A percentile compares a stretch with the other conserved stretches of the same genome.
phyloP scores from a whole-genome alignment of 1,284 basidiomycete species.

The Papiliotrema flavescens region DNA sequence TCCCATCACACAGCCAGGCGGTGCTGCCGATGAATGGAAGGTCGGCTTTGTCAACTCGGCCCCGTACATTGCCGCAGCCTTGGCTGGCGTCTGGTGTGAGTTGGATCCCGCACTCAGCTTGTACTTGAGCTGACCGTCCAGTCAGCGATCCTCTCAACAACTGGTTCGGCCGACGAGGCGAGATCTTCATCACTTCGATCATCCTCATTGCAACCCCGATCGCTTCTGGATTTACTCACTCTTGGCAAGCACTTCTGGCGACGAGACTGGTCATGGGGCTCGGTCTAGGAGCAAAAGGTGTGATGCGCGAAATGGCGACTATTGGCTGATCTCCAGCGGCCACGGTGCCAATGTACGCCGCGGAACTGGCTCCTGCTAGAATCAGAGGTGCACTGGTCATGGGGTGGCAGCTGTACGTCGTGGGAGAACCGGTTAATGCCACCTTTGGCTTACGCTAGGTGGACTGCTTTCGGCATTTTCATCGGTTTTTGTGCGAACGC shows the following conservation, averaged over 20 bases:
- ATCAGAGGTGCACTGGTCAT: conserved; percentile 55
- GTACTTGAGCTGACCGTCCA: too few relatives aligned
- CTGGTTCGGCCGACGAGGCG: conserved; percentile 60
- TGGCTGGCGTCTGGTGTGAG: conserved; percentile 1
- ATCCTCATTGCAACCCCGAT: conserved; percentile 56
- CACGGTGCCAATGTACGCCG: conserved; percentile 61
- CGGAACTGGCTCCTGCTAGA: conserved; percentile 57
- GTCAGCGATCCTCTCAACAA: conserved; percentile 70
- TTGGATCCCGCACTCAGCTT: not conserved
- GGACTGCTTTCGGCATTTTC: conserved; percentile 33
- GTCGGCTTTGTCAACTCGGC: conserved; percentile 58
- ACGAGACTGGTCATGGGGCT: conserved; percentile 47
- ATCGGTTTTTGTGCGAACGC: conserved; percentile 23
- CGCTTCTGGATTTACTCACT: conserved; percentile 57
- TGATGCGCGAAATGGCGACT: not conserved
- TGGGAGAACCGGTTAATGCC: conserved; percentile 48
- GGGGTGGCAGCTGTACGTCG: conserved; percentile 50
- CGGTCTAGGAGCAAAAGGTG: conserved; percentile 46
- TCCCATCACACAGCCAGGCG: not conserved
- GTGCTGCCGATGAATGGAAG: conserved; percentile 58
- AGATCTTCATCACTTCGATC: conserved; percentile 65
- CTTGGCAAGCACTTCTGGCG: conserved; percentile 55
- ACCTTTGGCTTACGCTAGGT: not conserved
- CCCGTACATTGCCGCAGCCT: conserved; percentile 21
- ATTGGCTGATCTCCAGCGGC: conserved; percentile 26